Percentiles rank a stretch among this genome's conserved stretches.
Evolutionary conservation across 768 basidiomycete species (phyloP).

Genomic region (Pilatotrama ljubarskyi): DNA sequence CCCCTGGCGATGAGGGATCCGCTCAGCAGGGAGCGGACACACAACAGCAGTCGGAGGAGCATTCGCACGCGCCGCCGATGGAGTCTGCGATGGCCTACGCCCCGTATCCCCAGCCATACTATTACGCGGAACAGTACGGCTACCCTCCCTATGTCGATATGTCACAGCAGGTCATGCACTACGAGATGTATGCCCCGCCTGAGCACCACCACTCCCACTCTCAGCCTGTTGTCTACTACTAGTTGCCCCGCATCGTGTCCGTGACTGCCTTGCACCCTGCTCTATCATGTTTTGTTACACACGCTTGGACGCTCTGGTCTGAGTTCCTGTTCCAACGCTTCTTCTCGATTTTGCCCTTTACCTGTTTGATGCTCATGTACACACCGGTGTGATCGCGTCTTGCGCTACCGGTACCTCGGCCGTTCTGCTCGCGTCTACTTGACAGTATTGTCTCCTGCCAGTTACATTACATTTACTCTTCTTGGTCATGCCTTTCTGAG

Average conservation of each 20-base stretch:
- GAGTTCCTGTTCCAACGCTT: conserved; percentile 1
- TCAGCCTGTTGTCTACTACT: conserved; percentile 56
- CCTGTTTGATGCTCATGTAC: background rate
- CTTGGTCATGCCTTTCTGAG: background rate
- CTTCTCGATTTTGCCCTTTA: background rate
- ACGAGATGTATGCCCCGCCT: conserved; percentile 57
- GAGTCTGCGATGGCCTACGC: conserved; percentile 54
- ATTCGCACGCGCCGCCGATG: conserved; percentile 31
- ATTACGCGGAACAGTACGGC: conserved; percentile 68
- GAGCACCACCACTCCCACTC: conserved; percentile 39
- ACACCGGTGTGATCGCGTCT: background rate
- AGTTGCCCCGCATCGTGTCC: conserved; percentile 30
- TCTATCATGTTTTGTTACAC: conserved; percentile 30
- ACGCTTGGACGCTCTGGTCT: conserved; percentile 10
- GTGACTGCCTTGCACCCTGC: conserved; percentile 18
- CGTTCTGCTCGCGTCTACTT: conserved; percentile 5
- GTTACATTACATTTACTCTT: conserved; percentile 19
- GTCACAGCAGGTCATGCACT: conserved; percentile 62
- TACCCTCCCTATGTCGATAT: conserved; percentile 71
- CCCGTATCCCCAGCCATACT: conserved; percentile 65
- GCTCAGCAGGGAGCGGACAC: conserved; percentile 31
- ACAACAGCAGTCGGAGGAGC: conserved; percentile 12
- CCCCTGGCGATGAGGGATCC: background rate
- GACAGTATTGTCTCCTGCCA: conserved; percentile 12
- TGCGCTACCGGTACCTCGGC: background rate